Evolutionary conservation across 192 early-diverging fungal genomes (phyloP).

Genomic region (Geosiphon pyriformis): DNA sequence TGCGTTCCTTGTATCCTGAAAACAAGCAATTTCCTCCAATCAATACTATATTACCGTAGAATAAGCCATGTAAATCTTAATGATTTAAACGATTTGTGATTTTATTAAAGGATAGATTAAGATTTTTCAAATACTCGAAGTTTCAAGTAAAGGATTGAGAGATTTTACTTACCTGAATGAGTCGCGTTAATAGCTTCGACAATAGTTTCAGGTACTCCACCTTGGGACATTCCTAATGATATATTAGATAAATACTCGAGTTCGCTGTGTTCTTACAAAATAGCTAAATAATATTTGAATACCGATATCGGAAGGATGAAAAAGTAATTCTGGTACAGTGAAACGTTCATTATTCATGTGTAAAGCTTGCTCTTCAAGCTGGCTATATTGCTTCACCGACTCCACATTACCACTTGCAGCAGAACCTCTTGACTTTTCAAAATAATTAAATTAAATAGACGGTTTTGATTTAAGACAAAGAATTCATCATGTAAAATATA

Average conservation of each 20-base stretch:
- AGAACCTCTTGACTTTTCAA: not conserved
- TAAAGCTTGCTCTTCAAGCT: conserved; percentile 49
- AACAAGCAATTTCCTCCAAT: conserved; percentile 63
- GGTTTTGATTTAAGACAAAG: not conserved
- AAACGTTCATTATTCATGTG: conserved; percentile 71
- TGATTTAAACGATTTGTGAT: conserved; percentile 18
- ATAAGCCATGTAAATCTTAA: conserved; percentile 50
- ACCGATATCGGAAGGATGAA: conserved; percentile 73
- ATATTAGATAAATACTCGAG: too few relatives aligned
- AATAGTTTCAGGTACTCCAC: conserved; percentile 64
- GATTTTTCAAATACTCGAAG: conserved; percentile 4
- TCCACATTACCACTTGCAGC: conserved; percentile 14
- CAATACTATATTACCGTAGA: conserved; percentile 63
- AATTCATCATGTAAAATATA: conserved; percentile 2
- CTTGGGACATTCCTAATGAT: conserved; percentile 46
- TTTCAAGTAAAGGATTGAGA: conserved; percentile 2
- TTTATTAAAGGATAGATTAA: conserved; percentile 11
- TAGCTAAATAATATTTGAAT: conserved; percentile 21
- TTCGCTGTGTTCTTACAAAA: too few relatives aligned
- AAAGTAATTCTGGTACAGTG: conserved; percentile 69
- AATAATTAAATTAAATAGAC: not conserved
- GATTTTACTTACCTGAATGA: conserved; percentile 38
- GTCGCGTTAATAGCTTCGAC: conserved; percentile 46
- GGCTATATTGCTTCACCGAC: conserved; percentile 18
- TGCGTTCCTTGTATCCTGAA: conserved; percentile 54